Conservation (phyloP, 345 rosid species). For the Murraya paniculata region DNA sequence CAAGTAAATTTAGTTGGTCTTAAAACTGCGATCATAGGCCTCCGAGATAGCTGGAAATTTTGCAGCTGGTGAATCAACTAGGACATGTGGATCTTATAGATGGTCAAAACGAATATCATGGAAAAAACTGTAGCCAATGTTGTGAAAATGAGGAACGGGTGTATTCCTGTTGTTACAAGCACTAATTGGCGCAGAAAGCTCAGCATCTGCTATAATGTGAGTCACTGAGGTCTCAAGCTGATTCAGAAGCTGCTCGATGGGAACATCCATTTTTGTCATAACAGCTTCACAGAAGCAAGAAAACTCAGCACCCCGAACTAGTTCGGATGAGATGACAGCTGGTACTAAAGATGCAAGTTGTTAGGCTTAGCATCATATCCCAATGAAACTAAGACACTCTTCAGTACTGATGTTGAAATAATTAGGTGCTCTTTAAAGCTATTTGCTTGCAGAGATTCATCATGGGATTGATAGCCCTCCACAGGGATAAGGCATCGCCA, state of each 20-base stretch:
- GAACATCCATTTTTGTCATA: conserved; percentile 40
- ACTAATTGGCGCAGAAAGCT: conserved; percentile 22
- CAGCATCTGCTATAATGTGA: conserved; percentile 26
- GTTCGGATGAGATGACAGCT: conserved; percentile 47
- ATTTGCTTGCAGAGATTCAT: too few species aligned
- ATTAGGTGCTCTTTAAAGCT: too few species aligned
- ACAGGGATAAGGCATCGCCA: too few species aligned
- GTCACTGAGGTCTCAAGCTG: conserved; percentile 21
- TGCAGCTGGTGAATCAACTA: conserved; percentile 25
- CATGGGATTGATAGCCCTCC: too few species aligned
- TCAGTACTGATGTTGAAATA: too few species aligned
- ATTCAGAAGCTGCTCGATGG: conserved; percentile 44
- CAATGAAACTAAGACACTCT: conserved; percentile 10
- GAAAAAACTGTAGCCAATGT: conserved; percentile 38
- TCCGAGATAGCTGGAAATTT: too few species aligned
- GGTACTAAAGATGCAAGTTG: conserved; percentile 36
- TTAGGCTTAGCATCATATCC: conserved; percentile 35
- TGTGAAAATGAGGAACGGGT: conserved; percentile 45
- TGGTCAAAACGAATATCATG: conserved; percentile 22
- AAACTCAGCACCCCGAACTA: conserved; percentile 18
- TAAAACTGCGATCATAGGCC: too few species aligned
- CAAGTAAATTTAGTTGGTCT: too few species aligned
- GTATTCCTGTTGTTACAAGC: conserved; percentile 28
- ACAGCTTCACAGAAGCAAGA: conserved; percentile 44
- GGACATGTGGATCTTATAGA: conserved; percentile 26